Percentiles rank a stretch among this genome's conserved stretches.
Evolutionary conservation across 176 grass and related monocot species (phyloP).

Genomic region (Pharus latifolius): DNA sequence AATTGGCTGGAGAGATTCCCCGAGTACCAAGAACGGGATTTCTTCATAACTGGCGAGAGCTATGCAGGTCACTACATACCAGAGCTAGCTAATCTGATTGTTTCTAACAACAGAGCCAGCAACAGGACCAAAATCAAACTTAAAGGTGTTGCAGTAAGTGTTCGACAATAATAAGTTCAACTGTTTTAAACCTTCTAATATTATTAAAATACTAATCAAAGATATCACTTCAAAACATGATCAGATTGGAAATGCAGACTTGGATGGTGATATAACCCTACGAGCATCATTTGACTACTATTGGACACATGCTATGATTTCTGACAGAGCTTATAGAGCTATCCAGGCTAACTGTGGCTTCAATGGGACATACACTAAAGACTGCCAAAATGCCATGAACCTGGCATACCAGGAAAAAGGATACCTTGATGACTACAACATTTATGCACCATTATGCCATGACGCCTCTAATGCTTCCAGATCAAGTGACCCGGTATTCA

Average conservation of each 20-base stretch:
- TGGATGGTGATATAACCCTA: slow-evolving; percentile 34
- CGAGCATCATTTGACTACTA: slow-evolving; percentile 43
- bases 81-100: slow-evolving; percentile 52
- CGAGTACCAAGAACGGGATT: slow-evolving; percentile 33
- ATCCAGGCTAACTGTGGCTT: slow-evolving; percentile 46
- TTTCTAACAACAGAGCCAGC: slow-evolving; percentile 28
- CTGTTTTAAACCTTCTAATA: slow-evolving; percentile 3
- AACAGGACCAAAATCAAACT: slow-evolving; percentile 24
- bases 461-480: slow-evolving; percentile 22
- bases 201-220: slow-evolving; percentile 12
- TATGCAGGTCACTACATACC: slow-evolving; percentile 66
- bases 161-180: background rate
- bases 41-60: slow-evolving; percentile 68
- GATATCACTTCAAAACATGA: background rate
- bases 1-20: slow-evolving; percentile 63
- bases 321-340: slow-evolving; percentile 31
- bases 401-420: slow-evolving; percentile 35
- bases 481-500: slow-evolving; percentile 31
- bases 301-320: slow-evolving; percentile 71
- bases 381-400: slow-evolving; percentile 30
- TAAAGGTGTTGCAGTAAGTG: slow-evolving; percentile 60
- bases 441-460: slow-evolving; percentile 30
- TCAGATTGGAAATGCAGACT: slow-evolving; percentile 54
- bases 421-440: slow-evolving; percentile 42
- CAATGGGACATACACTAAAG: slow-evolving; percentile 26